Percentiles rank a stretch among this genome's conserved stretches.
These are phyloP conservation scores for Fraxinus baroniana DNA, from an alignment of 305 asterid species.

Conservation along the genomic window DNA sequence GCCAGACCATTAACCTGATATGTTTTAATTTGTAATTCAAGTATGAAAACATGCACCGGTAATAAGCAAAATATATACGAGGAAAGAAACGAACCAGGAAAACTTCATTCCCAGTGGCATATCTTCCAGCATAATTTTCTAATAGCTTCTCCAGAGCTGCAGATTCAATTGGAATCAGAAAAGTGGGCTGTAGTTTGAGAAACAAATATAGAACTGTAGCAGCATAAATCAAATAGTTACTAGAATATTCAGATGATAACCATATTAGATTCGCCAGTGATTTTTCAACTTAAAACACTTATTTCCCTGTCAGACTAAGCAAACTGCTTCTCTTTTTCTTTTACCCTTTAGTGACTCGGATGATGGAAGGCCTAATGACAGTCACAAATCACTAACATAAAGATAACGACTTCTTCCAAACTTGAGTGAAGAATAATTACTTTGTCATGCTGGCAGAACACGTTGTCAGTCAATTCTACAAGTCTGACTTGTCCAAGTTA, in stretches of 20 bases:
- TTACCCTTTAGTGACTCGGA: background rate
- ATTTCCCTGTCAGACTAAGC: background rate
- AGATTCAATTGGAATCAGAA: conserved; percentile 21
- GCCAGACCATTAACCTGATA: background rate
- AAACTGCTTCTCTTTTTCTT: background rate
- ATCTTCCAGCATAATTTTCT: conserved; percentile 68
- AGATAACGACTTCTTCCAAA: background rate
- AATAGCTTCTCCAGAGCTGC: conserved; percentile 86
- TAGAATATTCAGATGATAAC: conserved; percentile 6
- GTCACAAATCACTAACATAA: background rate
- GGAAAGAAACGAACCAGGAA: conserved; percentile 54
- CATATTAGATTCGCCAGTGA: background rate
- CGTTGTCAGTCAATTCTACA: background rate
- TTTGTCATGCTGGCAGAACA: background rate
- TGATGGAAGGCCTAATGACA: background rate
- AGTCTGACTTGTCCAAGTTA: background rate
- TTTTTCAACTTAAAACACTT: background rate
- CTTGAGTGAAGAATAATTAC: background rate
- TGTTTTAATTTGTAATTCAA: background rate
- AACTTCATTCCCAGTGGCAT: conserved; percentile 78
- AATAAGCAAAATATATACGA: conserved; percentile 5
- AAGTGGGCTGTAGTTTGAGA: background rate
- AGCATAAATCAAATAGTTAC: background rate
- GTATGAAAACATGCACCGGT: background rate
- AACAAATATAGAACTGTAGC: background rate